phyloP scores from a whole-genome alignment of 2,329 filamentous ascomycete species.

The Aspergillus carbonarius region DNA sequence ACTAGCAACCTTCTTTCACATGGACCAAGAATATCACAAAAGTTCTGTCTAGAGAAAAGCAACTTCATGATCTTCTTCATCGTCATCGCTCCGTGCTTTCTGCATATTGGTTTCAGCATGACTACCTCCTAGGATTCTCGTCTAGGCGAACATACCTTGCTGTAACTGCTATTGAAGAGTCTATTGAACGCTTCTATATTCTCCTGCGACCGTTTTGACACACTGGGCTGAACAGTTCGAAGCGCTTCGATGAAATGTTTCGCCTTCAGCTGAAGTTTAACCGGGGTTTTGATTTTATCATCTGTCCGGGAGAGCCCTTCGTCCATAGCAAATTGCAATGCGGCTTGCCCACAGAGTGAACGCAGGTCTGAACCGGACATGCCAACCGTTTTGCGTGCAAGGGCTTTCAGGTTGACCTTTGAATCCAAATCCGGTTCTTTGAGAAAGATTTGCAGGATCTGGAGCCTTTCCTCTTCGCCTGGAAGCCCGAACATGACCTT shows the following conservation, averaged over 20 bases:
- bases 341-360: background rate
- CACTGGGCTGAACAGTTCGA: background rate
- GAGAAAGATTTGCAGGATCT: background rate
- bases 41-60: background rate
- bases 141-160: background rate
- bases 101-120: background rate
- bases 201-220: background rate
- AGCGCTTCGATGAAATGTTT: background rate
- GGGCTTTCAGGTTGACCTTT: background rate
- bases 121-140: background rate
- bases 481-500: background rate
- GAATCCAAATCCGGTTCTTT: background rate
- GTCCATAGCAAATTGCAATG: background rate
- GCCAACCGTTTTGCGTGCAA: background rate
- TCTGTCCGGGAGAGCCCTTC: background rate
- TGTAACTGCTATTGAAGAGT: background rate
- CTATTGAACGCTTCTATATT: background rate
- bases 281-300: background rate
- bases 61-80: background rate
- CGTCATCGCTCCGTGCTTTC: background rate
- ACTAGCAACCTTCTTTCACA: too few species aligned
- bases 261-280: background rate
- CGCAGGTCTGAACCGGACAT: background rate
- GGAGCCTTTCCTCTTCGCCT: background rate
- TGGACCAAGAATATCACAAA: background rate